These are phyloP conservation scores for Mycena capillaripes DNA, from an alignment of 768 basidiomycete genomes.

Conservation along the genomic window DNA sequence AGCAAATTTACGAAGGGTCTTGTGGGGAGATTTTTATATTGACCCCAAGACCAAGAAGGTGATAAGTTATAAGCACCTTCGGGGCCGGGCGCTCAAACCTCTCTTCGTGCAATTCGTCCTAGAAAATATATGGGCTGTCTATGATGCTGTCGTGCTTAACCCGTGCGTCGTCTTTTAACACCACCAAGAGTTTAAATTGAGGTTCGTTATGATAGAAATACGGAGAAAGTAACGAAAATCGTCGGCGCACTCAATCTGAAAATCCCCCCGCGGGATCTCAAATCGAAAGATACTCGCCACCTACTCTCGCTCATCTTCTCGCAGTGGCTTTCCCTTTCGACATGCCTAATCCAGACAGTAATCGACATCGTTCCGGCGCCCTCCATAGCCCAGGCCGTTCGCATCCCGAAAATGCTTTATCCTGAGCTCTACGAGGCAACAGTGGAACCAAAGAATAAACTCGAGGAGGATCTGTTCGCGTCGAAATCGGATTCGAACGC, in stretches of 20 bases:
- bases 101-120: conserved; percentile 97
- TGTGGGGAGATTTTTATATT: conserved; percentile 98
- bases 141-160: conserved; percentile 89
- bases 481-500: conserved; percentile 73
- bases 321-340: conserved; percentile 96
- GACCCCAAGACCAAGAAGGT: conserved; percentile 97
- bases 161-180: conserved; percentile 72
- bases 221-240: conserved; percentile 92
- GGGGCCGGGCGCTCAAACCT: conserved; percentile 90
- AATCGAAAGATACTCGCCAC: conserved; percentile 89
- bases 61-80: conserved; percentile 91
- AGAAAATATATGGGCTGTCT: conserved; percentile 98
- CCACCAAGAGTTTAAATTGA: conserved; percentile 27
- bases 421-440: conserved; percentile 77
- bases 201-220: conserved; percentile 68
- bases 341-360: conserved; percentile 90
- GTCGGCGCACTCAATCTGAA: conserved; percentile 86
- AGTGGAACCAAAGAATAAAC: conserved; percentile 76
- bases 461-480: conserved; percentile 87
- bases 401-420: conserved; percentile 94
- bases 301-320: conserved; percentile 90
- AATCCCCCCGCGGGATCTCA: conserved; percentile 89
- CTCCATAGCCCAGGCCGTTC: conserved; percentile 79
- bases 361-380: conserved; percentile 97
- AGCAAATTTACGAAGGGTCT: conserved; percentile 82